Evolutionary conservation across 495 filamentous ascomycete species (phyloP).

Genomic region (Aspergillus mulundensis): DNA sequence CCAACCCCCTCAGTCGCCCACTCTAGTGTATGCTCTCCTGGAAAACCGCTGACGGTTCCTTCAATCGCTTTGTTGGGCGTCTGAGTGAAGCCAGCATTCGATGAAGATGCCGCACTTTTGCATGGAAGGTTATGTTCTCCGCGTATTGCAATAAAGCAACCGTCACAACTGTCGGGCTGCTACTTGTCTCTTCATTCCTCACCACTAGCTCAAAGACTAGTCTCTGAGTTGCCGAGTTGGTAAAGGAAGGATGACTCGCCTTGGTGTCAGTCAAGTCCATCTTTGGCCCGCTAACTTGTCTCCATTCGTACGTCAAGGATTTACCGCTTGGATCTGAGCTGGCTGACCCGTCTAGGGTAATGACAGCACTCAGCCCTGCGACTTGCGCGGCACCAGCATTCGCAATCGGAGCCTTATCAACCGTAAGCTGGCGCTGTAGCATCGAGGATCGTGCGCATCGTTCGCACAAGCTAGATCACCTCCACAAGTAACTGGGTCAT

Average conservation of each 20-base stretch:
- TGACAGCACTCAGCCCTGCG: neutral
- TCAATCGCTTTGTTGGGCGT: conserved; percentile 9
- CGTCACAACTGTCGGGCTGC: neutral
- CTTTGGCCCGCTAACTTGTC: conserved; percentile 1
- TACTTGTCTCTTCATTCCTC: neutral
- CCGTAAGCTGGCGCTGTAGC: conserved; percentile 1
- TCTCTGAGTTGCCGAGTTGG: neutral
- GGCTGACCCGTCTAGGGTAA: conserved; percentile 5
- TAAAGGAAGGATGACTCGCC: neutral
- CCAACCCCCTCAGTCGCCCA: conserved; percentile 8
- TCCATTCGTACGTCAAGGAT: conserved; percentile 1
- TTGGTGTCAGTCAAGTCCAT: neutral
- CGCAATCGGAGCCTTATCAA: neutral
- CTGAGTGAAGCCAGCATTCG: neutral
- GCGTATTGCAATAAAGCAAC: neutral
- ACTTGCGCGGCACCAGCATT: neutral
- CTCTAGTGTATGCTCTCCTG: neutral
- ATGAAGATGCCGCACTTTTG: conserved; percentile 8
- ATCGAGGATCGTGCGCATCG: neutral
- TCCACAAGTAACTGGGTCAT: neutral
- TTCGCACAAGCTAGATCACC: neutral
- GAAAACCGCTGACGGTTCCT: neutral
- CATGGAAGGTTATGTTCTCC: conserved; percentile 3
- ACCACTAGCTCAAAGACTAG: conserved; percentile 6
- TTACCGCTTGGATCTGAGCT: neutral